These are phyloP conservation scores for Pseudogymnoascus sp. DNA, from an alignment of 2,329 filamentous ascomycete genomes.

Conservation along the genomic window DNA sequence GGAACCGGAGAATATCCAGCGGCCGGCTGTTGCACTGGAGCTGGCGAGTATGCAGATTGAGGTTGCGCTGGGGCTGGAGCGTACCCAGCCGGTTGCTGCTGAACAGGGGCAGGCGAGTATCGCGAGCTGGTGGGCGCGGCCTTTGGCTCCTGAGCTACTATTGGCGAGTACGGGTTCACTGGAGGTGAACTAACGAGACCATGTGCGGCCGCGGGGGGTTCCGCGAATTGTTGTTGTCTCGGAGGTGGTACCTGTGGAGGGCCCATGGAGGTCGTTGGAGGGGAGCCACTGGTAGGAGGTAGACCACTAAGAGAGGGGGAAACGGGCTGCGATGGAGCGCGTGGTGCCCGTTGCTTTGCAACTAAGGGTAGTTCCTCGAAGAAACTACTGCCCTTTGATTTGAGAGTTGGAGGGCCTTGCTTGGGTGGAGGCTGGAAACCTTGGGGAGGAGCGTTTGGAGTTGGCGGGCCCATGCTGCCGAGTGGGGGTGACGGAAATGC, in stretches of 20 bases:
- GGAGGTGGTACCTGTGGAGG: slow-evolving; percentile 14
- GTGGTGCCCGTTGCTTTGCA: slow-evolving; percentile 50
- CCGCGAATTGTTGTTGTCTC: slow-evolving; percentile 13
- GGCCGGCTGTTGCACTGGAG: slow-evolving; percentile 34
- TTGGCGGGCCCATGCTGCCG: slow-evolving; percentile 14
- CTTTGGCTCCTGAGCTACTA: slow-evolving; percentile 11
- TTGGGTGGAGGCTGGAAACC: background rate
- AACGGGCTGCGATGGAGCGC: slow-evolving; percentile 28
- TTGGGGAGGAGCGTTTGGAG: slow-evolving; percentile 4
- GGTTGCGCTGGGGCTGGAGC: slow-evolving; percentile 23
- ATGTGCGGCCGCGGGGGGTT: slow-evolving; percentile 14
- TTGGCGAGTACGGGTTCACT: slow-evolving; percentile 26
- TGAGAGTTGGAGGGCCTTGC: slow-evolving; percentile 12
- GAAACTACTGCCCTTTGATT: slow-evolving; percentile 47
- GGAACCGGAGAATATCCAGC: background rate
- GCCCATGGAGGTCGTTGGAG: slow-evolving; percentile 15
- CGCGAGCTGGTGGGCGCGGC: slow-evolving; percentile 18
- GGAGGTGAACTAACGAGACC: slow-evolving; percentile 26
- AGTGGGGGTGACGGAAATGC: slow-evolving; percentile 18
- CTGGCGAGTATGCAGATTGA: slow-evolving; percentile 52
- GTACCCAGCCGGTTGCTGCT: slow-evolving; percentile 14
- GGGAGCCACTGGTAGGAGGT: slow-evolving; percentile 17
- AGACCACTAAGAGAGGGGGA: slow-evolving; percentile 18
- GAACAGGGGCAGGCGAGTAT: background rate
- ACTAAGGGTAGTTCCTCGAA: slow-evolving; percentile 69